Conservation (phyloP, 352 stramenopile genomes). For the Vaucheria bursata region DNA sequence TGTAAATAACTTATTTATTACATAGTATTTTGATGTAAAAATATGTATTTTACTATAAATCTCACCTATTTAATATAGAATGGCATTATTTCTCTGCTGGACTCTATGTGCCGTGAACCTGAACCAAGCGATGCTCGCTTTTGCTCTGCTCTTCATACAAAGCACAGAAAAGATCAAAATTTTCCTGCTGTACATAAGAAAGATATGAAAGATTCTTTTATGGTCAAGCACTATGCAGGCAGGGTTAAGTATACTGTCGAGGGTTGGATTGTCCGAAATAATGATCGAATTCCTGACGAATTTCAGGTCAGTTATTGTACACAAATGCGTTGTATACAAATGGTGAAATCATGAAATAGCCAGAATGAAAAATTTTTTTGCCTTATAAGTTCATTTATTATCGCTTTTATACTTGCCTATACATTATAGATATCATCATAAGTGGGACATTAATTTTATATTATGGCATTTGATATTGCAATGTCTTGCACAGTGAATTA, state of each 20-base stretch:
- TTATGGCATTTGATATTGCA: too few relatives aligned
- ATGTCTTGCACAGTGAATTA: too few relatives aligned
- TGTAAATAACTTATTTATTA: not conserved
- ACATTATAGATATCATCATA: too few relatives aligned
- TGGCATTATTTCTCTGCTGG: constrained; percentile 67
- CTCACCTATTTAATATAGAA: constrained; percentile 21
- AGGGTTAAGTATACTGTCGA: constrained; percentile 48
- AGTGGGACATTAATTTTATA: too few relatives aligned
- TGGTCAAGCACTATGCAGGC: constrained; percentile 44
- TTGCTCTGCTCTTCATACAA: constrained; percentile 65
- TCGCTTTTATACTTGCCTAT: too few relatives aligned
- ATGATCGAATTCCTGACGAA: constrained; percentile 38
- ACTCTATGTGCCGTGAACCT: constrained; percentile 75
- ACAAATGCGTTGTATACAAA: too few relatives aligned
- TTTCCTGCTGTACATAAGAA: constrained; percentile 54
- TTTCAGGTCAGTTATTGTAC: constrained; percentile 36
- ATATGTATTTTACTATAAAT: not conserved
- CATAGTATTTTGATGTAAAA: not conserved
- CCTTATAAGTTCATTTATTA: too few relatives aligned
- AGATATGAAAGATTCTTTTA: constrained; percentile 28
- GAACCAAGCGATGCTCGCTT: constrained; percentile 77
- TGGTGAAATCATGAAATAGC: too few relatives aligned
- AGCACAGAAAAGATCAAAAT: constrained; percentile 56
- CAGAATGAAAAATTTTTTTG: too few relatives aligned
- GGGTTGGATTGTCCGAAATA: constrained; percentile 44